Evolutionary conservation across 108 stramenopile species (phyloP), one percentile per base, ranked within the genome.

Genomic region (Fistulifera pelliculosa): DNA sequence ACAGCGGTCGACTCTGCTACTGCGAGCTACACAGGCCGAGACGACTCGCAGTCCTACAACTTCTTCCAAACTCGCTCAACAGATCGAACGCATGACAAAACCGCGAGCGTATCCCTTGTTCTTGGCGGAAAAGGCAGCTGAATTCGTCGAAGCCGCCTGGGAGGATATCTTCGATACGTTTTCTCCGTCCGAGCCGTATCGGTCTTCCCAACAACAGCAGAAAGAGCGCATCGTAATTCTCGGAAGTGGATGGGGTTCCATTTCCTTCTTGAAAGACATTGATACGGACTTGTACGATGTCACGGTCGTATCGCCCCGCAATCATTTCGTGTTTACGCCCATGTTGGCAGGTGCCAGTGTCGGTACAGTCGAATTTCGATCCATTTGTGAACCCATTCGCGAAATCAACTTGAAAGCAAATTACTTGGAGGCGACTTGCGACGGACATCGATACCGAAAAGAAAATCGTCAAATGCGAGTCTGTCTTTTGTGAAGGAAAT

Each of bases 331-430:
- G 7, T 95, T 95, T 61, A 97, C 96, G 0, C 96, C 96, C 50
- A 95, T 97, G 96, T 69, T 97, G 25, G 94, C 96, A n/a, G 93
- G 93, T 17, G 83, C 91, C 10, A 76, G 77, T 41, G 94, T 92
- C 23, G 96, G 96, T 3, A 94, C 94, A 0, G 94, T 97, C 26
- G 96, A 97, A 41, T 94, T 68, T 71, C 58, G 81, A 54, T 83
- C 77, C 61, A 97, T 97, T 63, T 87, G 81, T 0, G 88, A 94
- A 64, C 85, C 94, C 16, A 75, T 97, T 56, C 90, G 96, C n/a
- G 70, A 81, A 66, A 80, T 94, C 47, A 96, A 94, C 64, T 57
- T 61, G n/a, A 64, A 83, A 25, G 87, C 74, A 0, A 66, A 79
- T 24, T 97, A 80, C 66, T 59, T 95, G 27, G 94, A 97, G 60